Conservation (phyloP, 1,284 basidiomycete species). For the Agaricales sp. region DNA sequence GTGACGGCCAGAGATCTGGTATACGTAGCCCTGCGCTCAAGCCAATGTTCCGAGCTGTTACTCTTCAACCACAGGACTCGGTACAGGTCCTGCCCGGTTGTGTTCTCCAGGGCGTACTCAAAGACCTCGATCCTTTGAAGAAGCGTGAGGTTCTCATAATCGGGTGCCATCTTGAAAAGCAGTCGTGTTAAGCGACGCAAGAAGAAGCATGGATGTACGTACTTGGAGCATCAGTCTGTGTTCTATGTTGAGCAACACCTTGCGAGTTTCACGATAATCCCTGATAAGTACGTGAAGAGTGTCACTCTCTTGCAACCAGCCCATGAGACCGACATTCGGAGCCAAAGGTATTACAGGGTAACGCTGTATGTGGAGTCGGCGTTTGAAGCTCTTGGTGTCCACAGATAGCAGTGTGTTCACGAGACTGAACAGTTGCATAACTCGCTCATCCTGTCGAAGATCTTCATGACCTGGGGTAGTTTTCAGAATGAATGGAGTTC, state of each 20-base stretch:
- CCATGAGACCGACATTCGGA: slow-evolving; percentile 90
- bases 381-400: slow-evolving; percentile 93
- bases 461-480: slow-evolving; percentile 81
- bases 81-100: slow-evolving; percentile 98
- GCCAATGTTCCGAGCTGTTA: slow-evolving; percentile 93
- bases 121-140: slow-evolving; percentile 99
- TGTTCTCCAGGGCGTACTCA: slow-evolving; percentile 98
- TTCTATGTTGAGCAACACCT: slow-evolving; percentile 97
- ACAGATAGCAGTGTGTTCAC: slow-evolving; percentile 93
- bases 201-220: slow-evolving; percentile 13
- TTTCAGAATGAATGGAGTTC: background rate
- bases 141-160: slow-evolving; percentile 91
- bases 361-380: slow-evolving; percentile 89
- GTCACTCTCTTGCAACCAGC: slow-evolving; percentile 96
- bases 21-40: slow-evolving; percentile 95
- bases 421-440: slow-evolving; percentile 98
- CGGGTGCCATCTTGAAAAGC: slow-evolving; percentile 84
- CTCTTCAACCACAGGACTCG: slow-evolving; percentile 96
- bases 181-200: background rate
- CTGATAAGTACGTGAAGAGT: slow-evolving; percentile 98
- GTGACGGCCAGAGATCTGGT: slow-evolving; percentile 93
- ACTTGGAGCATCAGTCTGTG: slow-evolving; percentile 97
- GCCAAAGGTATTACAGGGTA: slow-evolving; percentile 94
- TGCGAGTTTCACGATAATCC: slow-evolving; percentile 89
- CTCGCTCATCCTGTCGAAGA: slow-evolving; percentile 95